Base-by-base conservation (phyloP, 176 grass and related monocot species). In the Phragmites australis region DNA sequence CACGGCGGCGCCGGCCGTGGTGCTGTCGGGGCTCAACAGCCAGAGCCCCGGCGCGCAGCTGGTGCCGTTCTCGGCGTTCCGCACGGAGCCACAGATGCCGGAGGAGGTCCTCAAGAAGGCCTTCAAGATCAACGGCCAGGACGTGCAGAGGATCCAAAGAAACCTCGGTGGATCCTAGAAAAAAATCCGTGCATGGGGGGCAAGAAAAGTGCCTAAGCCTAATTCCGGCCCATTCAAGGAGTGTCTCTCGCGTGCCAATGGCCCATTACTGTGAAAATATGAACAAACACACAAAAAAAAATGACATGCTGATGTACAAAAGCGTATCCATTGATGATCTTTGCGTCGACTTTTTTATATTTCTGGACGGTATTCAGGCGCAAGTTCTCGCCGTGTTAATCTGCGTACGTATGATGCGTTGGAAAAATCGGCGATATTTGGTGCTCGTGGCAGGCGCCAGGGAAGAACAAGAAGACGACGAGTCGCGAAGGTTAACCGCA, bases 11-110 rank as follows among this genome's bases (percentile, higher is more conserved):
- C 76, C 91, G 34, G 84, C 91, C 41, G 65, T 72, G 19, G 79
- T 89, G 83, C 75, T 92, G 13, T 89, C 90, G 13, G 90, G 87
- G 76, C 29, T 92, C 70, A 69, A 84, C 58, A 92, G 90, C 90
- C 90, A 89, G 75, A 92, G 57, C 70, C 90, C 90, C 80, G 84
- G 90, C 31, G 80, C 69, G 23, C 90, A 92, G 80, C 80, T 89
- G 22, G 6, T 86, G 41, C 87, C 90, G 1, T 57, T 87, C 11
- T 79, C 87, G 19, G 65, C 76, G 84, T 89, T 89, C 87, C 64
- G n/a, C 65, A 86, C 84, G 42, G 87, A 87, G 47, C 90, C 84
- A 9, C 70, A 9, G 34, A 44, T 93, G 47, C 87, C 81, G 11
- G 87, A 87, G 14, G 90, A 93, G 80, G 65, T 89, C 8, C 56